Evolutionary conservation across 129 eudicot species (phyloP), one percentile per base, ranked within the genome.

Genomic region (Arctium minus): DNA sequence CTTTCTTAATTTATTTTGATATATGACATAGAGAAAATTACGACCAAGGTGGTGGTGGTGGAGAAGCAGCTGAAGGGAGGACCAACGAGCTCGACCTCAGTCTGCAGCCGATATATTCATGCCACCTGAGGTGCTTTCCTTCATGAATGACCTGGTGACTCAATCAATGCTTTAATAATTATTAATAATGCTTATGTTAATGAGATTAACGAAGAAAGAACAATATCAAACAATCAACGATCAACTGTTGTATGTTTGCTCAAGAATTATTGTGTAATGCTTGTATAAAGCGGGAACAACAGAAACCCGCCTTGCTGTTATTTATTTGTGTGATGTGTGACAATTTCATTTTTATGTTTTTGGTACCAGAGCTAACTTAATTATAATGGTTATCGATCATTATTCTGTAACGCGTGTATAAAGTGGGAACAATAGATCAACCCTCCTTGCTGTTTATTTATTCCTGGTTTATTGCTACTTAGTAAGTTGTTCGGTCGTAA

Each of bases 21-120:
- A 71, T 73, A 44, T 69, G 44, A 31, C 75, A n/a, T n/a, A 90
- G 96, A 64, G 89, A 88, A 27, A 70, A 88, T 77, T 92, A 90
- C 80, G 78, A 82, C 87, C 92, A 88, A 37, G 93, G 89, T 78
- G 86, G 77, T 73, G 83, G 75, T 77, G 33, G 69, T 76, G 82
- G 69, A 70, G 97, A 76, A 75, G 83, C 88, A 67, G 74, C 78
- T 15, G 91, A 88, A 64, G 92, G 85, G 39, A 82, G 90, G 84
- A 92, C 90, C 81, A 94, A 92, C 67, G 94, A 86, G 80, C 94
- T 94, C 30, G 97, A 92, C 79, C 97, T 94, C 18, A 92, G 93
- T 79, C 93, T 94, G 56, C 93, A 94, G 77, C 91, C 98, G 17
- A 87, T 89, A 68, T 94, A 87, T 86, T 83, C 97, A 17, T 90